Evolutionary conservation across 2,329 filamentous ascomycete species (phyloP).

Genomic region (Basipetospora chlamydospora): DNA sequence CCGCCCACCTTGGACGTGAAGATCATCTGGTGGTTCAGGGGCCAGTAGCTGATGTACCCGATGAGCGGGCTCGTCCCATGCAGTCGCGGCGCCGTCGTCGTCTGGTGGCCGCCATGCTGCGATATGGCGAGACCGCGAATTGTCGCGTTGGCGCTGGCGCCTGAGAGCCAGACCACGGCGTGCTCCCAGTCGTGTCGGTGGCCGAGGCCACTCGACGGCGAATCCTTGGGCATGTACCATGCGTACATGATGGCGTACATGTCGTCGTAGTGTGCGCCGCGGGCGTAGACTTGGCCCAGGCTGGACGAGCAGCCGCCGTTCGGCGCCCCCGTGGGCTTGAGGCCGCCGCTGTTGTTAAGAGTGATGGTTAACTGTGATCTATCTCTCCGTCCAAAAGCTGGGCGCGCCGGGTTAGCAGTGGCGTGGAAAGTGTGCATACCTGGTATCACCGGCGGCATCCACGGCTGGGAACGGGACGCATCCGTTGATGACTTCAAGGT

Average conservation of each 20-base stretch:
- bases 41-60: constrained; percentile 18
- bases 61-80: constrained; percentile 12
- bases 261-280: constrained; percentile 14
- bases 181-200: constrained; percentile 28
- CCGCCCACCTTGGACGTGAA: constrained; percentile 21
- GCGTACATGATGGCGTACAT: constrained; percentile 25
- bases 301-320: constrained; percentile 18
- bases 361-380: neutral
- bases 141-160: constrained; percentile 12
- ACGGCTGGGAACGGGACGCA: constrained; percentile 51
- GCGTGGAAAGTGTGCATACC: constrained; percentile 23
- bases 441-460: constrained; percentile 39
- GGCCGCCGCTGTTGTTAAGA: constrained; percentile 16
- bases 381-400: too few species aligned
- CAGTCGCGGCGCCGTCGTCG: constrained; percentile 9
- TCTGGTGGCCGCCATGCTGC: constrained; percentile 16
- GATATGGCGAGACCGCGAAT: constrained; percentile 23
- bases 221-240: constrained; percentile 32
- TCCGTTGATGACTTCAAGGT: constrained; percentile 33
- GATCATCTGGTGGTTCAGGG: constrained; percentile 21
- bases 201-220: constrained; percentile 16
- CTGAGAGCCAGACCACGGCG: constrained; percentile 18
- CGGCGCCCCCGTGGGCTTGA: constrained; percentile 16
- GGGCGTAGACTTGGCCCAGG: constrained; percentile 24
- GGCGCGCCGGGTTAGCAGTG: too few species aligned